These are phyloP conservation scores for Pinus tabuliformis DNA, from an alignment of 75 land plant genomes.

Conservation along the genomic window DNA sequence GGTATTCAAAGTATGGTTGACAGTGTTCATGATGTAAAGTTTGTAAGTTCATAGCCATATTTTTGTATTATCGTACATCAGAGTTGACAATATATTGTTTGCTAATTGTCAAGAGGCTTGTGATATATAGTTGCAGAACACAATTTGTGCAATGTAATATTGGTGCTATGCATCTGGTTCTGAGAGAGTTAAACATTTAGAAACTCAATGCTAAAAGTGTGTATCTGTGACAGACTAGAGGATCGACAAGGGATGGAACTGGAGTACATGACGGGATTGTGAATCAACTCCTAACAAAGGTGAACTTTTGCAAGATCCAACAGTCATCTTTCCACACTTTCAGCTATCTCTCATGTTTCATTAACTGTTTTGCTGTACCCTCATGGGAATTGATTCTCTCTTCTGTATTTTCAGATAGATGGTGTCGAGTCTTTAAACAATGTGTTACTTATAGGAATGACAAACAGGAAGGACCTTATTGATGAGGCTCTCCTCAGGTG, in stretches of 20 bases:
- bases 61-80: too few species aligned
- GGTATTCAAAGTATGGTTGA: too few species aligned
- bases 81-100: too few species aligned
- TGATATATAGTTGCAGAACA: too few species aligned
- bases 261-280: constrained; percentile 99
- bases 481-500: constrained; percentile 96
- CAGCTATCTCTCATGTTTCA: not conserved
- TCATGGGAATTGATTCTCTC: not conserved
- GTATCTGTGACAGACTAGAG: constrained; percentile 61
- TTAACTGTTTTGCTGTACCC: not conserved
- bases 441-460: constrained; percentile 98
- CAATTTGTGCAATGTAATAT: too few species aligned
- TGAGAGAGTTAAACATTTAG: too few species aligned
- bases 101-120: too few species aligned
- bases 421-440: constrained; percentile 98
- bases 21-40: too few species aligned
- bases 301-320: constrained; percentile 12
- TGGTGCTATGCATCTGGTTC: too few species aligned
- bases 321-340: not conserved
- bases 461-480: constrained; percentile 95
- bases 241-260: constrained; percentile 96
- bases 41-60: too few species aligned
- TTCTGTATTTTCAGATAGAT: constrained; percentile 72
- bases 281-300: constrained; percentile 98
- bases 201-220: too few species aligned